Conservation (phyloP, 495 filamentous ascomycete genomes). For the Trichoderma virens region DNA sequence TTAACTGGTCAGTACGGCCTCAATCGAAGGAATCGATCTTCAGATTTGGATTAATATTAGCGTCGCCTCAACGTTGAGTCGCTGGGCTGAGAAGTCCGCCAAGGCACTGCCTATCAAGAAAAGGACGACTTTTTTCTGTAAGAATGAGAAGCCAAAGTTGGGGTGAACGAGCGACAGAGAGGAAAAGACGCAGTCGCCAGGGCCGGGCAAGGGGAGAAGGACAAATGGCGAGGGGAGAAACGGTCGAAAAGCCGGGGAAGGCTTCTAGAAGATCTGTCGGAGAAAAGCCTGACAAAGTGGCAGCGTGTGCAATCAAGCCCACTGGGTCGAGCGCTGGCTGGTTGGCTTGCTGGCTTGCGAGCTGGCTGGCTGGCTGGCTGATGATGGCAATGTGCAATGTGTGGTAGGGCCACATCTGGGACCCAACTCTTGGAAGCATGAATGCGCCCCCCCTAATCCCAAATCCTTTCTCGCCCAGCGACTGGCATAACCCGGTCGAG, state of each 20-base stretch:
- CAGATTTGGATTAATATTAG: not conserved
- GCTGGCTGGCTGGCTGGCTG: too few relatives aligned
- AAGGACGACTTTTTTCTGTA: not conserved
- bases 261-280: constrained; percentile 8
- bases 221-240: constrained; percentile 6
- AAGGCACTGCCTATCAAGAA: not conserved
- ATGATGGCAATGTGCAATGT: not conserved
- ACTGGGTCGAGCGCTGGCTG: constrained; percentile 1
- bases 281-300: not conserved
- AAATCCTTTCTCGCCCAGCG: constrained; percentile 6
- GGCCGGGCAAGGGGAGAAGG: constrained; percentile 5
- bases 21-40: not conserved
- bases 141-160: not conserved
- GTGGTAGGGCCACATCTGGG: constrained; percentile 7
- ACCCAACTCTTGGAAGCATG: constrained; percentile 1
- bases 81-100: not conserved
- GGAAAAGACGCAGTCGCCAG: not conserved
- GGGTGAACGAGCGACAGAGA: constrained; percentile 5
- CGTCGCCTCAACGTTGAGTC: constrained; percentile 1
- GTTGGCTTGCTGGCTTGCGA: too few relatives aligned
- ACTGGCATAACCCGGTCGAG: constrained; percentile 1
- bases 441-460: constrained; percentile 5
- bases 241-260: constrained; percentile 8
- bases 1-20: not conserved
- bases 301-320: not conserved